Evolutionary conservation across 83 land plant genomes (phyloP).

Genomic region (Isoetes engelmannii): DNA sequence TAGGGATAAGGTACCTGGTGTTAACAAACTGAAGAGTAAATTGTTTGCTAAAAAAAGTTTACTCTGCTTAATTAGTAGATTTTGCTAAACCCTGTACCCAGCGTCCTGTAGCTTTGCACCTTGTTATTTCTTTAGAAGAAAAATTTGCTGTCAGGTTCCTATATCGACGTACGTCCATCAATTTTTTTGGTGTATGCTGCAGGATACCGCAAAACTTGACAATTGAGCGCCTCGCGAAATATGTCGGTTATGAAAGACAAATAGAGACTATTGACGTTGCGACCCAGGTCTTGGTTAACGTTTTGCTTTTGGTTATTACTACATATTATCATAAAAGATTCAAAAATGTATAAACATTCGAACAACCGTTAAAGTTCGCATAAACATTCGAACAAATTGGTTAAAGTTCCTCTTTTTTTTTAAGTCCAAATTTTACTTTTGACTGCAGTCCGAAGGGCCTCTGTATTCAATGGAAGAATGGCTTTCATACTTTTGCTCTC

Average conservation of each 20-base stretch:
- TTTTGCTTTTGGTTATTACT: not conserved
- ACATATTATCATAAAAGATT: not conserved
- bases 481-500: conserved; percentile 32
- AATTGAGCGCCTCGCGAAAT: conserved; percentile 21
- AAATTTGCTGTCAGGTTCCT: not conserved
- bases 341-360: not conserved
- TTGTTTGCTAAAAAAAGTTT: too few species aligned
- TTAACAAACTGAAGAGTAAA: too few species aligned
- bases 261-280: conserved; percentile 37
- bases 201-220: conserved; percentile 8
- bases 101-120: not conserved
- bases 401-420: not conserved
- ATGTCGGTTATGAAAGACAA: conserved; percentile 24
- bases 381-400: not conserved
- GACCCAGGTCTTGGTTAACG: conserved; percentile 21
- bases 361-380: not conserved
- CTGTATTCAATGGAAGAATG: conserved; percentile 36
- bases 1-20: conserved; percentile 21
- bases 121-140: not conserved
- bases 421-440: not conserved
- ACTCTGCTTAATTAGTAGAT: too few species aligned
- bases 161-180: too few species aligned
- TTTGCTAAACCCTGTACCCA: too few species aligned
- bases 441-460: conserved; percentile 37
- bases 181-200: too few species aligned